Base-by-base conservation (phyloP, 2,329 filamentous ascomycete species). In the Dactylellina cionopaga region DNA sequence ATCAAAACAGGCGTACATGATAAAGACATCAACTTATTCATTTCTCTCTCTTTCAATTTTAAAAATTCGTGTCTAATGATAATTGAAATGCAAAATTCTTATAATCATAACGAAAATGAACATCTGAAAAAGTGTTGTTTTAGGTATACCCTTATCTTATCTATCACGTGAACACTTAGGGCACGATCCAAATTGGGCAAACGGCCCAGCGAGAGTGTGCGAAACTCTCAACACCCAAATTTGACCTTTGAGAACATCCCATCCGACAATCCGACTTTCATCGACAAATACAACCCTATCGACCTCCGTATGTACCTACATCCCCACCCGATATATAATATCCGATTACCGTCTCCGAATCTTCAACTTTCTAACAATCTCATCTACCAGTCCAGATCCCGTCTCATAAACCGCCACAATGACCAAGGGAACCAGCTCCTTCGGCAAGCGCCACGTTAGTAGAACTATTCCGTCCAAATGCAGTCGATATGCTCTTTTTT, bases 391-490 rank as follows among this genome's bases (percentile, higher is more conserved):
- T 25, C n/a, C 46, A 62, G 55, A 62, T 63, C 65, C 60, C 60
- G 49, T 56, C 56, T 63, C 66, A 71, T 71, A 63, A 71, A 63
- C 66, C 58, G 49, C 65, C 59, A 66, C 41, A 54, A 73, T 73
- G 68, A 73, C 68, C 58, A 73, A 73, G 59, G 68, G 68, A 66
- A 73, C 68, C 68, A 77, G 76, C 72, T 76, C 76, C 43, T 77
- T 77, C 75, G 76, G 76, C 75, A 77, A 77, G 74, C 76, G 76
- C 63, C 76, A 77, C 60, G 76, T 77, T 74, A 76, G 76, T 77
- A 65, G 22, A 52, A 54, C 62, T 64, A 33, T 25, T 43, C 68
- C 27, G 46, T 39, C 24, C 11, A 37, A 22, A 49, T 47, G 22
- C 41, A 17, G n/a, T 17, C 35, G 31, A 39, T 55, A 0, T 51